These are phyloP conservation scores for Neospermospora avenae DNA, from an alignment of 2,329 filamentous ascomycete species.

Conservation along the genomic window DNA sequence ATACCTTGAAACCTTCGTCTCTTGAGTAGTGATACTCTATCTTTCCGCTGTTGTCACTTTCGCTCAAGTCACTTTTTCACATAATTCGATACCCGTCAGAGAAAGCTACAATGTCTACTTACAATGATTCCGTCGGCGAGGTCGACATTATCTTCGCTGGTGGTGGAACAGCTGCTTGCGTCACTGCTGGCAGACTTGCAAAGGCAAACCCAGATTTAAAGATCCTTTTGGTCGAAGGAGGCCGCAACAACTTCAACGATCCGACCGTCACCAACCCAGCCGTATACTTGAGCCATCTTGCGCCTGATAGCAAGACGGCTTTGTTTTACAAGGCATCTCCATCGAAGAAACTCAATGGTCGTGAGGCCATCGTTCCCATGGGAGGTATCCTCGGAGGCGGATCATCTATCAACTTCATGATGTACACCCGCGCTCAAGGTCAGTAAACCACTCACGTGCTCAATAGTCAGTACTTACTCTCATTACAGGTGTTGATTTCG, in stretches of 20 bases:
- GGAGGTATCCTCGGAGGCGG: constrained; percentile 59
- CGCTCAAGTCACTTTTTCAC: not conserved
- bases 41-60: not conserved
- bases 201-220: constrained; percentile 47
- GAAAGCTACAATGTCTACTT: constrained; percentile 26
- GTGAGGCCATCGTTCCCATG: constrained; percentile 41
- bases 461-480: not conserved
- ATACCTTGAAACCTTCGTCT: no score
- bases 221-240: constrained; percentile 52
- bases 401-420: constrained; percentile 57
- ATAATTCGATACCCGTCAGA: not conserved
- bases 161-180: constrained; percentile 47
- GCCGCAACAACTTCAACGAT: constrained; percentile 50
- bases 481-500: constrained; percentile 23
- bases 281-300: constrained; percentile 46
- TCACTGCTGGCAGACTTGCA: constrained; percentile 48
- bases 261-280: constrained; percentile 50
- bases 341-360: constrained; percentile 43
- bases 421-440: constrained; percentile 45
- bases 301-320: constrained; percentile 46
- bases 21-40: not conserved
- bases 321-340: constrained; percentile 49
- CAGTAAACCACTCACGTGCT: constrained; percentile 37
- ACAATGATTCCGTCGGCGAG: constrained; percentile 34
- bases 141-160: constrained; percentile 52